Evolutionary conservation across 805 yeast genomes (phyloP), one percentile per base, ranked within the genome.

Genomic region (Pichia gijzeniarum): DNA sequence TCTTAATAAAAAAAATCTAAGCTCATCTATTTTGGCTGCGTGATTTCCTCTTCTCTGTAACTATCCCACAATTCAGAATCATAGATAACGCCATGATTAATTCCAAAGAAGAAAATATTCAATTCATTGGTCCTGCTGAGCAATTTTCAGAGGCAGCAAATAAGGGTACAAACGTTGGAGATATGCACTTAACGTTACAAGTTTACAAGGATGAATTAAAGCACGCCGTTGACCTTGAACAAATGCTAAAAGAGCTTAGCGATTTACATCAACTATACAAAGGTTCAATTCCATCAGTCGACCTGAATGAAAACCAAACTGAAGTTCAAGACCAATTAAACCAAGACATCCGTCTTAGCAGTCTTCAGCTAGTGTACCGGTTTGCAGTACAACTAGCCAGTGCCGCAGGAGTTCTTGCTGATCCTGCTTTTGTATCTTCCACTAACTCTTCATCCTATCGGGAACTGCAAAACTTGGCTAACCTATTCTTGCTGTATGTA

Each of bases 401-500:
- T 18, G 17, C 21, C 5, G 28, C 27, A 5, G 16, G 30, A 20
- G 12, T 30, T 4, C 16, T 37, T 21, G 40, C 21, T 10, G 16
- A 21, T 37, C 40, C 40, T 9, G 12, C 25, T 12, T 7, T 10
- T 25, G 10, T 25, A 7, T 25, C 28, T 25, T 25, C 28, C 10
- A 10, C 10, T 25, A 10, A 25, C 10, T 25, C 6, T 25, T 7
- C 28, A 25, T 25, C 10, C 28, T 25, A 6, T 25, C 28, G 10
- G 10, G 10, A 37, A 19, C 4, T 21, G 8, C 40, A 19, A 19
- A 20, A 10, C 5, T 12, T 17, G 6, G 40, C 12, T 4, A 37
- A 13, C 30, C 20, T 37, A 4, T 37, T 37, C 25, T 37, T 37
- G 19, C 14, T 37, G 40, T 37, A 37, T 20, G 40, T 37, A 21